These are phyloP conservation scores for Russula emetica DNA, from an alignment of 768 basidiomycete species.

Conservation along the genomic window DNA sequence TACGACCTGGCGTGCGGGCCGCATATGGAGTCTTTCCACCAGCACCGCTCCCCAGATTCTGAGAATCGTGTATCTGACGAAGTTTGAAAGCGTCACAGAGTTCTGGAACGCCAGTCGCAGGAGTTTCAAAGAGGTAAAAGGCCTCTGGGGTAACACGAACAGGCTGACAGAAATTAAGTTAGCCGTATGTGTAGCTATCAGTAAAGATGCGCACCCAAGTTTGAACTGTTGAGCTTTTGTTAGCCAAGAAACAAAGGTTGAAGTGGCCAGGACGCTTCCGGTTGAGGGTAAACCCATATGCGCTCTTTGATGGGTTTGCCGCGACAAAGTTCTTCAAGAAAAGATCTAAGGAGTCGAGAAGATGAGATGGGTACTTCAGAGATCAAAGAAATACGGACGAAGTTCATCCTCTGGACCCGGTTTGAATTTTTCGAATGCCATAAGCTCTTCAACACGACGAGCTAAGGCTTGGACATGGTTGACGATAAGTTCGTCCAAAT, in stretches of 20 bases:
- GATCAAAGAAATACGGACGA: slow-evolving; percentile 52
- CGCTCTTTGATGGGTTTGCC: slow-evolving; percentile 90
- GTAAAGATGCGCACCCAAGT: slow-evolving; percentile 67
- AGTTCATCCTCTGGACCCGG: slow-evolving; percentile 82
- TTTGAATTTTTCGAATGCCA: slow-evolving; percentile 94
- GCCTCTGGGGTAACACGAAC: slow-evolving; percentile 84
- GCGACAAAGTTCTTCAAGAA: slow-evolving; percentile 87
- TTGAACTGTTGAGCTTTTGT: slow-evolving; percentile 83
- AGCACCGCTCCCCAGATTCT: slow-evolving; percentile 48
- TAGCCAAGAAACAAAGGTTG: slow-evolving; percentile 88
- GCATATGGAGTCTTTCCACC: slow-evolving; percentile 80
- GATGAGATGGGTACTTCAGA: slow-evolving; percentile 8
- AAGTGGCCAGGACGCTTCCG: slow-evolving; percentile 89
- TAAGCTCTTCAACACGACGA: slow-evolving; percentile 88
- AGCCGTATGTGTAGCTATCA: not conserved
- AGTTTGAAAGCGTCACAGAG: slow-evolving; percentile 94
- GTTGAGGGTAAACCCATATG: slow-evolving; percentile 93
- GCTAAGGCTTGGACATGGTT: slow-evolving; percentile 95
- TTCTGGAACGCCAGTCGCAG: slow-evolving; percentile 87
- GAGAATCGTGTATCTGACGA: slow-evolving; percentile 77
- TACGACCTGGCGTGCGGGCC: slow-evolving; percentile 75
- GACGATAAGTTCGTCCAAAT: slow-evolving; percentile 95
- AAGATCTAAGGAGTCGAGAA: slow-evolving; percentile 49
- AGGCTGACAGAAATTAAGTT: slow-evolving; percentile 45
- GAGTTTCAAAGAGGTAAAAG: slow-evolving; percentile 85